Base-by-base conservation (phyloP, 2,329 filamentous ascomycete species). In the Sordariomycetes sp. region DNA sequence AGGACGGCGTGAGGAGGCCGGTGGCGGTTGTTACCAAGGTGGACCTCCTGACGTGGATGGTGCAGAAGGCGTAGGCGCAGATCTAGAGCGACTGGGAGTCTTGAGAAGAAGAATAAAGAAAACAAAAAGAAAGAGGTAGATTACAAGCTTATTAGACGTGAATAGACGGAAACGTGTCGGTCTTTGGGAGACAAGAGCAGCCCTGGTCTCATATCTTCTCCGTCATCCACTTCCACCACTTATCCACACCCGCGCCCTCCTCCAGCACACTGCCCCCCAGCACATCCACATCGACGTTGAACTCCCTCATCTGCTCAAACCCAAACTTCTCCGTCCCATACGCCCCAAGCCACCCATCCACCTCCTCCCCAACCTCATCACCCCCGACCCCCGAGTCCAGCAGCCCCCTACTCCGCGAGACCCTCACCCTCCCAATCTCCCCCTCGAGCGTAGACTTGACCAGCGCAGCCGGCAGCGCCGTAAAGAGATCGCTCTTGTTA, bases 401-500 rank as follows among this genome's bases (percentile, higher is more conserved):
- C 59, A 99, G 70, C 0, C 90, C 90, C 72, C 88, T 92, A 64
- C 85, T 87, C 67, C 84, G 84, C 48, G 87, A 88, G 58, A 78
- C 76, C 53, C 92, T 81, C 56, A 97, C 86, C 54, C 86, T 82
- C 28, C 85, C 82, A 60, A 97, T 82, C 69, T 96, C 92, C 13
- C 78, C 76, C 72, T 97, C 91, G 15, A 99, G 75, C 61, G 80
- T 82, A 56, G 78, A 77, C 69, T 82, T 86, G 59, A 96, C 88
- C 35, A 95, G 76, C 6, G 80, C 78, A 0, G 88, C 81, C 0
- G 94, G 94, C 55, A 96, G 74, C 8, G 92, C 90, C 0, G 94
- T 96, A 68, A 99, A 99, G 1, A 99, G 77, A 69, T 99, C 94
- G 67, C 90, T 80, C 77, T 99, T 99, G 72, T 97, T 99, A 57